Conservation (phyloP, 225 moss, liverwort and hornwort species). For the Pleurozium schreberi region DNA sequence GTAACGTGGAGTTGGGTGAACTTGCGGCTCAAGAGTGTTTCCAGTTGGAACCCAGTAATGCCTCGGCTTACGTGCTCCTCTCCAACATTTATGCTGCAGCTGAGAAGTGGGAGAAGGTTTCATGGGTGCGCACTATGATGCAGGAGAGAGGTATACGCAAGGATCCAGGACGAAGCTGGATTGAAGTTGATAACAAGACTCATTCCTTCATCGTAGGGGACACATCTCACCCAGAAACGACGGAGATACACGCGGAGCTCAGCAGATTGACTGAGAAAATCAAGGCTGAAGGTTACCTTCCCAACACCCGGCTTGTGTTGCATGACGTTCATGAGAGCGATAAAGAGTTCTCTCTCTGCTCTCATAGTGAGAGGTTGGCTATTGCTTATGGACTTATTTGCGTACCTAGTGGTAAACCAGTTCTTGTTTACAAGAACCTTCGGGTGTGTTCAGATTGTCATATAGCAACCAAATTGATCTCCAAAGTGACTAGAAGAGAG, state of each 20-base stretch:
- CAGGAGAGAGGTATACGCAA: not conserved
- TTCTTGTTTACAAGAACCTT: not conserved
- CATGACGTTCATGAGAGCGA: not conserved
- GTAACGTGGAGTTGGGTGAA: not conserved
- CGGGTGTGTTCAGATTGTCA: not conserved
- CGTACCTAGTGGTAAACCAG: not conserved
- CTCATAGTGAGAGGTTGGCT: not conserved
- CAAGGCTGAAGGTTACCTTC: not conserved
- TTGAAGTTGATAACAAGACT: not conserved
- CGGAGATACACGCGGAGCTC: not conserved
- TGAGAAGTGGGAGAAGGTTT: not conserved
- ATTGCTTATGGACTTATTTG: not conserved
- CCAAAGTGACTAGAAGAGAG: not conserved
- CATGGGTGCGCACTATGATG: not conserved
- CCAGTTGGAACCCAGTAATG: not conserved
- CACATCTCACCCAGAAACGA: not conserved
- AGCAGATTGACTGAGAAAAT: not conserved
- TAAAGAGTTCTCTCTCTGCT: not conserved
- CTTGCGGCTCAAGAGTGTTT: not conserved
- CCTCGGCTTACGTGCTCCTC: not conserved
- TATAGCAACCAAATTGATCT: not conserved
- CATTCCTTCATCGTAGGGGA: not conserved
- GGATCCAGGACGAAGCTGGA: not conserved
- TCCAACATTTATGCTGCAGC: not conserved
- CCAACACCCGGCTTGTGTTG: not conserved